Base-by-base conservation (phyloP, 2,329 filamentous ascomycete genomes). In the Colletotrichum sp. region DNA sequence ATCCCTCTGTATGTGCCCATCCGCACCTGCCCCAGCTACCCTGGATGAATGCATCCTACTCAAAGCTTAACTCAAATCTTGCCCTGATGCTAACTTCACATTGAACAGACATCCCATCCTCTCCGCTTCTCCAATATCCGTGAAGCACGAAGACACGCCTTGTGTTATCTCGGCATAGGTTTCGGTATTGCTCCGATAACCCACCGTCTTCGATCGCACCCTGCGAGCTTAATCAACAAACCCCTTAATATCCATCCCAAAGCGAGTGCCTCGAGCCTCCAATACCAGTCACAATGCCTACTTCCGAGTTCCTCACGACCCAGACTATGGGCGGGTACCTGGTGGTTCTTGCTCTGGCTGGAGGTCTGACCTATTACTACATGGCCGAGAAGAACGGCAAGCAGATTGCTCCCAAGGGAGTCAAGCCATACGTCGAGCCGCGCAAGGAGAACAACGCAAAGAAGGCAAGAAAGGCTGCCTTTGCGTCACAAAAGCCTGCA, bases 391-490 rank as follows among this genome's bases (percentile, higher is more conserved):
- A 83, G 74, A 84, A 82, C 72, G 79, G 44, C 44, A 83, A 75
- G 76, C 77, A 32, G 77, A 80, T 30, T 34, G 75, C 81, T 59
- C 65, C 80, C 52, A 86, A 85, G 77, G 68, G 65, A 55, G 70
- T 78, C 72, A 85, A 85, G 79, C 68, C 73, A 12, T 49, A 70
- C 62, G 36, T 80, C 15, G 84, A 86, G 78, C 68, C 72, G 28
- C 83, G 83, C 63, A 87, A 87, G 73, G 85, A 86, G 65, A 85
- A 86, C 59, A 83, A 82, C 15, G 87, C 87, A 79, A 88, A 88
- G 83, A 88, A 87, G 79, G 87, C 89, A 81, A 85, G 87, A 8
- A 80, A 85, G 80, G 86, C 87, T 76, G 86, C 82, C 76, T 87
- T 85, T 78, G 84, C 83, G 67, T 79, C 82, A 26, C 82, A 85